Base-by-base conservation (phyloP, 768 basidiomycete species). In the Wakefieldia striispora region DNA sequence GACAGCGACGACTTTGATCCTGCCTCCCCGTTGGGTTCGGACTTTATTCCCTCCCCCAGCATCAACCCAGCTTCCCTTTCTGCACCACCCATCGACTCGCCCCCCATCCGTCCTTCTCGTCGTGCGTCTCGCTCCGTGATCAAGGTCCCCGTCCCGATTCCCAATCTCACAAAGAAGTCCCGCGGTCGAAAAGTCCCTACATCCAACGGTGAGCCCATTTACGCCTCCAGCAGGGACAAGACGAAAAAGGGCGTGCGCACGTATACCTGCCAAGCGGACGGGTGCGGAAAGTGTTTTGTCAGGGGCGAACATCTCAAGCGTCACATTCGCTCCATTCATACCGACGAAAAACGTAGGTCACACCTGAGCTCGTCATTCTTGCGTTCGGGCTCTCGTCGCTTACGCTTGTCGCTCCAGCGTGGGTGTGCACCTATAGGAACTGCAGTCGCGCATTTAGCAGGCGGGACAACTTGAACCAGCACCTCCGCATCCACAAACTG, bases 231-330 rank as follows among this genome's bases (percentile, higher is more conserved):
- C 48, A 61, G 34, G 47, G 70, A 66, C 43, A 71, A 69, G 56
- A 59, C 66, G 0, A 67, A 67, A 51, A 69, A 56, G 14, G 68
- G 66, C 33, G 45, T 58, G 13, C 71, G 86, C 41, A 73, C 77
- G 24, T 86, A 82, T 64, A 73, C 79, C 51, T 92, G 90, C 64
- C 72, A 75, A 17, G 86, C 87, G 0, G 71, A 78, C 1, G 87
- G 80, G 1, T 93, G 91, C 57, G 82, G 81, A 16, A 91, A 91
- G 70, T 83, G 83, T 49, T 94, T 94, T 59, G 80, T 80, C 33
- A 74, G 91, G 2, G 80, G 83, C 1, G 88, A 91, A 57, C 91
- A 93, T 66, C 71, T 94, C 49, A 90, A 91, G 69, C 72, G 91
- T 23, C 91, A 92, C 70, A 77, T 91, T 17, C 68, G 84, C 50